Percentiles rank a stretch among this genome's conserved stretches.
These are phyloP conservation scores for Globisporangium paroecandrum DNA, from an alignment of 352 stramenopile species.

Conservation along the genomic window DNA sequence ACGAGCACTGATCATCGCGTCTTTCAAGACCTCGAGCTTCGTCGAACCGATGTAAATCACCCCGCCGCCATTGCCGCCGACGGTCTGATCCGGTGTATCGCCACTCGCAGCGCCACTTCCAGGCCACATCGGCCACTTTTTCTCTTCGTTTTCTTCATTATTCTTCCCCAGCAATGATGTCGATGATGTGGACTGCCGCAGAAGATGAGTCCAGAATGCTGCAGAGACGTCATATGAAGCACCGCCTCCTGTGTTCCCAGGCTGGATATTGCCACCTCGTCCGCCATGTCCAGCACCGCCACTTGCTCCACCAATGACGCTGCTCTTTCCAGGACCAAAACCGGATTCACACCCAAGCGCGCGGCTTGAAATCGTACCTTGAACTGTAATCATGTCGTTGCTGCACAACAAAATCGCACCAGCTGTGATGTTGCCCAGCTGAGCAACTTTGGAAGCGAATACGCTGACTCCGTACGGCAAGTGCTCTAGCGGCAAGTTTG, in stretches of 20 bases:
- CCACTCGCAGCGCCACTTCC: conserved; percentile 57
- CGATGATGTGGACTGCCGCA: background rate
- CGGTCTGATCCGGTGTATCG: conserved; percentile 46
- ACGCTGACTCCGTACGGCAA: conserved; percentile 44
- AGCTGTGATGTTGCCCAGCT: conserved; percentile 46
- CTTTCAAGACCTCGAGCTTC: conserved; percentile 43
- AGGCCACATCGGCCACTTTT: conserved; percentile 59
- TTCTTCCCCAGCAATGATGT: background rate
- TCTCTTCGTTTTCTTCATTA: background rate
- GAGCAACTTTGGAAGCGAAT: conserved; percentile 35
- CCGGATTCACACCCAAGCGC: conserved; percentile 48
- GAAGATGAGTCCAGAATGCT: background rate
- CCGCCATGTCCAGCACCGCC: conserved; percentile 69
- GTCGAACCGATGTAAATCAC: conserved; percentile 64
- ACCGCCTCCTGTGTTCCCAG: conserved; percentile 45
- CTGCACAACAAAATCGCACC: conserved; percentile 63
- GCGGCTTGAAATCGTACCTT: conserved; percentile 35
- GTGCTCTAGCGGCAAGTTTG: background rate
- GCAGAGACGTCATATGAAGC: conserved; percentile 33
- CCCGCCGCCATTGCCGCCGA: conserved; percentile 63
- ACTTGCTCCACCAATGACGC: conserved; percentile 44
- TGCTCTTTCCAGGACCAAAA: conserved; percentile 50
- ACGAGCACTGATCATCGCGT: conserved; percentile 41
- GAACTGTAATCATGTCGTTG: conserved; percentile 31
- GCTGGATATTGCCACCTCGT: conserved; percentile 55